phyloP scores from a whole-genome alignment of 768 basidiomycete species.

The Lactifluus subvellereus region DNA sequence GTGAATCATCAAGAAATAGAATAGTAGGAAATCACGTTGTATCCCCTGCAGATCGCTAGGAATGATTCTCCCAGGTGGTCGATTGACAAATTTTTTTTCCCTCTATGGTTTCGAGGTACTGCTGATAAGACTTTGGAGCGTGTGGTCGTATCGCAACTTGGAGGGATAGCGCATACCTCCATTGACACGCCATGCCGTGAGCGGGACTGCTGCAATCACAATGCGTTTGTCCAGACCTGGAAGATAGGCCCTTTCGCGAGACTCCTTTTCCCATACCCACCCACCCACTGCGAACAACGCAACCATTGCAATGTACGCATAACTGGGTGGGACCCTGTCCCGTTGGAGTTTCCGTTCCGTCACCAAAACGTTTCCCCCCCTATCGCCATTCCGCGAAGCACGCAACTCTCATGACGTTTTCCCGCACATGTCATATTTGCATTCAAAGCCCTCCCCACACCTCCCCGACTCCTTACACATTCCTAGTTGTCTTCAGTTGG shows the following conservation, averaged over 20 bases:
- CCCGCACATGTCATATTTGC: background rate
- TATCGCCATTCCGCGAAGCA: constrained; percentile 22
- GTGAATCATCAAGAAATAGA: background rate
- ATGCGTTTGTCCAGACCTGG: too few species aligned
- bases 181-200: too few species aligned
- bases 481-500: background rate
- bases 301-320: too few species aligned
- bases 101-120: too few species aligned
- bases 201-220: too few species aligned
- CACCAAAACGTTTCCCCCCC: background rate
- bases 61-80: background rate
- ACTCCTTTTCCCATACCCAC: too few species aligned
- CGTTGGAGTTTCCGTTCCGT: background rate
- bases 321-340: background rate
- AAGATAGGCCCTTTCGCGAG: too few species aligned
- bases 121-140: background rate
- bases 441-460: background rate
- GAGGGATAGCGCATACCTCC: too few species aligned
- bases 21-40: background rate
- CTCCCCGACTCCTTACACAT: background rate
- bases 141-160: too few species aligned
- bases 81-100: background rate
- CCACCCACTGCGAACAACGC: too few species aligned
- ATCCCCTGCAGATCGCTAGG: background rate
- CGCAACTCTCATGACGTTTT: background rate